Base-by-base conservation (phyloP, 1,284 basidiomycete species). In the Cutaneotrichosporon arboriforme region DNA sequence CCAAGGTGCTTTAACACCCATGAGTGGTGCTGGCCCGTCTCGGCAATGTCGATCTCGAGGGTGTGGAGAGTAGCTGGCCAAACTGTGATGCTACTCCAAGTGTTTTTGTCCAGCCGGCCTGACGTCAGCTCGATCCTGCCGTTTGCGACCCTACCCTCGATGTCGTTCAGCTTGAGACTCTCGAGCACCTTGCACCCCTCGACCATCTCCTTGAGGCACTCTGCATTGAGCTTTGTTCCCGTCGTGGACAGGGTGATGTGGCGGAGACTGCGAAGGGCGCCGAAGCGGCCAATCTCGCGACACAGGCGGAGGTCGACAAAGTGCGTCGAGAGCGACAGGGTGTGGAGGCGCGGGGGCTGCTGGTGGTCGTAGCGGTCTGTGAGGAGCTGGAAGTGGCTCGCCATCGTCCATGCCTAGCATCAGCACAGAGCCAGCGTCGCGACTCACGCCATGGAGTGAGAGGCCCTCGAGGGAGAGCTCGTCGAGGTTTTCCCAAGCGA, bases 91-190 rank as follows among this genome's bases (percentile, higher is more conserved):
- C 22, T 31, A 0, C 41, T 44, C 67, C 67, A 69, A 1, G 65
- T 62, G 47, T 62, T 59, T 49, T 64, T 64, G 36, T 60, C 62
- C 9, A 69, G 52, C 10, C 64, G 65, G 37, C 67, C 64, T 68
- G 38, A 4, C 26, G 50, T 57, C 34, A 47, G 39, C 37, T 23
- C 13, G 5, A 33, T 36, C 10, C 13, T 2, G 34, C 4, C 1
- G 2, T 14, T 4, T 1, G 0, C 14, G 12, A 23, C n/a, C 45
- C 31, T 46, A 62, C 66, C 65, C 49, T 67, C 63, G 5, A 67
- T 49, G 18, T 62, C 61, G 33, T 55, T 49, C 18, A 69, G 49
- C 7, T 34, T 37, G 22, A 69, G 41, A 7, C 50, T 55, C 46
- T 61, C 49, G 15, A 69, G 49, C 4, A 36, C 50, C 7, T 42